phyloP scores from a whole-genome alignment of 805 yeast species.

The Blastobotrys mokoenaii region DNA sequence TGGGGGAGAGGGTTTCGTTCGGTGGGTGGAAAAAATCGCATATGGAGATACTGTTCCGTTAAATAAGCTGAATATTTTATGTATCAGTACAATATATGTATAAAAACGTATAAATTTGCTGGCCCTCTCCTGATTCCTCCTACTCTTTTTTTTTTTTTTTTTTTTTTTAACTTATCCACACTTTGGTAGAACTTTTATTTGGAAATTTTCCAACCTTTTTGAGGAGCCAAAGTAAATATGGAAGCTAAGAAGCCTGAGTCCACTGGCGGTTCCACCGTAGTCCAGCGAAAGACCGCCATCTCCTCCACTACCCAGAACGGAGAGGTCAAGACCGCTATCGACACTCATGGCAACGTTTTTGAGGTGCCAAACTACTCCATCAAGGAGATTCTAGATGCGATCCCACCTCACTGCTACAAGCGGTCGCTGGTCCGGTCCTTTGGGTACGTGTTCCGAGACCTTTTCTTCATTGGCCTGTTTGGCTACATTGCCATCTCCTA shows the following conservation, averaged over 20 bases:
- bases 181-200: neutral
- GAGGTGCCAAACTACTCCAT: conserved; percentile 69
- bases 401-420: conserved; percentile 69
- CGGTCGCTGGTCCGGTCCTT: conserved; percentile 48
- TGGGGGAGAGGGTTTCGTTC: no score
- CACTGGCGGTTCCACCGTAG: neutral
- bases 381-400: conserved; percentile 63
- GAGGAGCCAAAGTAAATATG: conserved; percentile 15
- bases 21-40: neutral
- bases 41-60: neutral
- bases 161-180: neutral
- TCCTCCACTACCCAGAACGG: conserved; percentile 3
- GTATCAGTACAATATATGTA: neutral
- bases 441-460: conserved; percentile 61
- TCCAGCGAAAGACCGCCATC: no score
- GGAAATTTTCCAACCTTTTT: conserved; percentile 12
- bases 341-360: conserved; percentile 58
- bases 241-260: conserved; percentile 3
- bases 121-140: conserved; percentile 1
- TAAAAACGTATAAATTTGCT: neutral
- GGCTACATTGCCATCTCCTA: conserved; percentile 47
- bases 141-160: conserved; percentile 2
- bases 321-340: conserved; percentile 25
- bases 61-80: neutral
- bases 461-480: conserved; percentile 34